Base-by-base conservation (phyloP, 208 protist genomes). In the Acanthamoeba castellanii region DNA sequence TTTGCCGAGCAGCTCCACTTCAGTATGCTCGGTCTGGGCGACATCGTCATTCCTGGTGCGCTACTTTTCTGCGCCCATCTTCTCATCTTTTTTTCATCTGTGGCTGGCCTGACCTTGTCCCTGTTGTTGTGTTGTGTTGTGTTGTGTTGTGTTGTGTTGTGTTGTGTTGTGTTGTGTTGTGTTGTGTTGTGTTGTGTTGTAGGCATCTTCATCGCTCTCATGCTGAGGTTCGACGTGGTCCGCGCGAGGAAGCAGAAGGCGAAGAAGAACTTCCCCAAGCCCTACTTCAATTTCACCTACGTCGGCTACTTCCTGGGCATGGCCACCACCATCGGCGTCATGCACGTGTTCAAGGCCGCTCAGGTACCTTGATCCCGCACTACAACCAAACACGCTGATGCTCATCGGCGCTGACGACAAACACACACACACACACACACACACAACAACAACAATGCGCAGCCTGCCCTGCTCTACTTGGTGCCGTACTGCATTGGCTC, bases 41-140 rank as follows among this genome's bases (percentile, higher is more conserved):
- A 99, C 96, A 98, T 99, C 94, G 98, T 99, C 34, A 97, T 99
- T 34, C 99, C 99, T 81, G 99, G 98, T 64, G 96, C 99, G 13
- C 18, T 11, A 3, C 70, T 9, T 27, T 11, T 70, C 66, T 16
- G 3, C n/a, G 45, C 27, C 81, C 50, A 9, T 76, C 27, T 82
- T 30, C 8, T 50, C 37, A 50, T n/a, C 8, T 88, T 37, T 37
- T 37, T 37, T 37, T 37, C 37, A 37, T 37, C 37, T 37, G 3
- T 37, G 37, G 37, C 37, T 37, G 37, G 37, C 37, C 37, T 37
- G 37, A 37, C 37, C 37, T 37, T 37, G 37, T 2, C 37, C 37
- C 37, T 37, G 37, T 37, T 37, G 37, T 37, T 0, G 0, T 37
- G 37, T 37, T 37, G 37, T 37, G 3, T 37, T 37, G 37, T 37